Evolutionary conservation across 2,329 filamentous ascomycete species (phyloP).

Genomic region (Neofusicoccum sp.): DNA sequence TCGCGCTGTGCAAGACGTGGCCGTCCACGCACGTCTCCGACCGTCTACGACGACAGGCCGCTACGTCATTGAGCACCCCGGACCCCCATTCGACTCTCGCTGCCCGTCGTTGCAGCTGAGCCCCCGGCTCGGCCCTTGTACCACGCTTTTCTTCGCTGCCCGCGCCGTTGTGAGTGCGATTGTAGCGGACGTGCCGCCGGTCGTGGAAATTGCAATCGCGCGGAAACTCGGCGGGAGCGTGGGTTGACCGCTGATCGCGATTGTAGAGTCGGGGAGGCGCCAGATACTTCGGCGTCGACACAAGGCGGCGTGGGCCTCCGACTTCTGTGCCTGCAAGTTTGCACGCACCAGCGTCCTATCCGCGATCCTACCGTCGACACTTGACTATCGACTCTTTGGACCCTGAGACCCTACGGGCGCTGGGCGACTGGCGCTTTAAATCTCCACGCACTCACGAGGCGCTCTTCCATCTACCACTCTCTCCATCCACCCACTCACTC

Average conservation of each 20-base stretch:
- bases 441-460: background rate
- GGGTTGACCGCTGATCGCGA: background rate
- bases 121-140: too few relatives aligned
- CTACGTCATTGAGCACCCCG: background rate
- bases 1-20: background rate
- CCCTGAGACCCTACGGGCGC: background rate
- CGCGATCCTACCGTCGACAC: slow-evolving; percentile 11
- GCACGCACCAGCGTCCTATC: background rate
- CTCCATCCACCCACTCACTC: background rate
- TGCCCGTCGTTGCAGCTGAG: background rate
- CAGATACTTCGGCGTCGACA: background rate
- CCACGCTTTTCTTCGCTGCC: too few relatives aligned
- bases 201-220: too few relatives aligned
- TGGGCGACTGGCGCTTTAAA: background rate
- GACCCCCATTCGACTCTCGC: background rate
- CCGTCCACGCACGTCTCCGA: background rate
- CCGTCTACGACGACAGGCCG: background rate
- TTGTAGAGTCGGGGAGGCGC: background rate
- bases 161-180: too few relatives aligned
- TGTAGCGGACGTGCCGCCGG: too few relatives aligned
- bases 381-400: background rate
- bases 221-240: background rate
- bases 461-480: background rate
- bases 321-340: background rate
- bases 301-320: background rate